A percentile compares a stretch with the other conserved stretches of the same genome.
phyloP scores from a whole-genome alignment of 2,329 filamentous ascomycete genomes.

The Phaeosphaeria sp. region DNA sequence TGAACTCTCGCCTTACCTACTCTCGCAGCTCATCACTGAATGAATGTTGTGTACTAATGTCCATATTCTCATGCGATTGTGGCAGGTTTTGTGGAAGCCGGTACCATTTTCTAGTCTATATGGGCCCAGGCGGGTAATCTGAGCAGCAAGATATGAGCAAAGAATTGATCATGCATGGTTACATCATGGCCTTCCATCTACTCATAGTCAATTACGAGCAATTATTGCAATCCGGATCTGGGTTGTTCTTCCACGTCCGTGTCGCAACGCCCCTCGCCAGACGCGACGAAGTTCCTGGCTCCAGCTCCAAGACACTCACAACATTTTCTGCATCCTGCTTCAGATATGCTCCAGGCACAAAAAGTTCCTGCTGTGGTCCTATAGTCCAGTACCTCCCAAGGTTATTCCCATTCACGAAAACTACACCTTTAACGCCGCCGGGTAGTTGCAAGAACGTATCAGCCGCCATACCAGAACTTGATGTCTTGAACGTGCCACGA shows the following conservation, averaged over 20 bases:
- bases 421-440: slow-evolving; percentile 52
- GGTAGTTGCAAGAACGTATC: slow-evolving; percentile 53
- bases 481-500: slow-evolving; percentile 22
- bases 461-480: slow-evolving; percentile 3
- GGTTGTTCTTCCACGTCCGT: slow-evolving; percentile 40
- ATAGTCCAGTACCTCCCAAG: slow-evolving; percentile 57
- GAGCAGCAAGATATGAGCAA: no score
- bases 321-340: slow-evolving; percentile 45
- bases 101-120: no score
- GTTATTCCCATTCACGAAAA: slow-evolving; percentile 57
- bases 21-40: no score
- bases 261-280: slow-evolving; percentile 15
- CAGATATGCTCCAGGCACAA: slow-evolving; percentile 52
- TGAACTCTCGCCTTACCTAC: no score
- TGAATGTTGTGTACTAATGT: no score
- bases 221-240: slow-evolving; percentile 35
- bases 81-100: no score
- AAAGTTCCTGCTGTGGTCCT: slow-evolving; percentile 58
- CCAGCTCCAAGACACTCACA: slow-evolving; percentile 53
- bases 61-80: no score
- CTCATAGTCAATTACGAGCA: slow-evolving; percentile 9
- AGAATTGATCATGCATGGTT: no score
- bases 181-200: no score
- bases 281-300: slow-evolving; percentile 39
- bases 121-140: no score